phyloP scores from a whole-genome alignment of 345 rosid species.

The Citrus australasica region DNA sequence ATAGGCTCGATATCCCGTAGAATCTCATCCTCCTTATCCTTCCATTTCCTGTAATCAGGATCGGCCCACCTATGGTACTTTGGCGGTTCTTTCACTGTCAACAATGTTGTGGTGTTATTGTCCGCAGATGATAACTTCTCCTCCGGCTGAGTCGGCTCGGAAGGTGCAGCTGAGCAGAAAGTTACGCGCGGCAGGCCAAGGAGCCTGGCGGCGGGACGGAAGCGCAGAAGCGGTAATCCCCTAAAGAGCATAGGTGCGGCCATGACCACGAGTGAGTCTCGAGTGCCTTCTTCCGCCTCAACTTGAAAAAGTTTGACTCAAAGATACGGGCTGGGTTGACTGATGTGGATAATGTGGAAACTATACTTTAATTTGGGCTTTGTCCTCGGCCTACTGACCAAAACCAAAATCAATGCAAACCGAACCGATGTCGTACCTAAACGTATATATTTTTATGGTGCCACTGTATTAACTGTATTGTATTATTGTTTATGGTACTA shows the following conservation, averaged over 20 bases:
- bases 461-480: no score
- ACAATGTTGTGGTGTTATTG: slow-evolving; percentile 17
- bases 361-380: no score
- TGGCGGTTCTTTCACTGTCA: slow-evolving; percentile 30
- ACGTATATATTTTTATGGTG: no score
- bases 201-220: slow-evolving; percentile 23
- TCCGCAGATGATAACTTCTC: slow-evolving; percentile 36
- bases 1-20: slow-evolving; percentile 55
- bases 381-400: no score
- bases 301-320: no score
- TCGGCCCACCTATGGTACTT: slow-evolving; percentile 44
- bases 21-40: slow-evolving; percentile 69
- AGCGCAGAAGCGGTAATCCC: slow-evolving; percentile 33
- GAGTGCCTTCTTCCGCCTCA: background rate
- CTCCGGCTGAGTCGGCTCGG: slow-evolving; percentile 33
- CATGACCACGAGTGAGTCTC: slow-evolving; percentile 20
- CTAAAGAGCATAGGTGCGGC: slow-evolving; percentile 44
- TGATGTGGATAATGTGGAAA: no score
- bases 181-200: slow-evolving; percentile 31
- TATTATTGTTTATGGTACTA: no score
- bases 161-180: slow-evolving; percentile 16
- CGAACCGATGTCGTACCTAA: no score
- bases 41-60: slow-evolving; percentile 82
- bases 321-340: no score
- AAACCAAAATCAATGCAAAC: no score